Base-by-base conservation (phyloP, 768 basidiomycete species). In the Amanita subjunquillea region DNA sequence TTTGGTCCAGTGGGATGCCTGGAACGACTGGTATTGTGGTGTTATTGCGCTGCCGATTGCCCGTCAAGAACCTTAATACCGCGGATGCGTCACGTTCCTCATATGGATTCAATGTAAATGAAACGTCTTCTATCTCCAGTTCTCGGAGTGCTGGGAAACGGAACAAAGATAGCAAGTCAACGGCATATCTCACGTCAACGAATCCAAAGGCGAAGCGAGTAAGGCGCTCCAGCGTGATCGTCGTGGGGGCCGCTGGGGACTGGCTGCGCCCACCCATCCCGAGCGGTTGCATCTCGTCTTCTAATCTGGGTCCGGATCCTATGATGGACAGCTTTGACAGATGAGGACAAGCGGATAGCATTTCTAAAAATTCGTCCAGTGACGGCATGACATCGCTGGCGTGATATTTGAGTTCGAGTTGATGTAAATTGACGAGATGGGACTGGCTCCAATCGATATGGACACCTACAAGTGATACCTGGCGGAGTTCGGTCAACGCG, bases 341-440 rank as follows among this genome's bases (percentile, higher is more conserved):
- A 9, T 63, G 56, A 5, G 69, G 70, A 54, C 72, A 81, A 1
- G 63, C 65, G 6, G 60, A 30, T 20, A 80, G 61, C 36, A 82
- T 73, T 23, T 58, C 50, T 7, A 57, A 54, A 55, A 83, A 82
- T 49, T 79, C 70, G 0, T 62, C 56, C 44, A 78, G 57, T 4
- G 69, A 71, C 1, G 82, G 82, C 67, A 75, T 72, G n/a, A 83
- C 77, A 38, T 80, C 75, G 37, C 59, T 67, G 1, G 82, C 73
- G 15, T 80, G 78, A 56, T 78, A 83, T 56, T 72, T 78, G 58
- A 83, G 65, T 56, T 79, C 75, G 34, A 83, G 65, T 25, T 64
- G 67, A 17, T 66, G 65, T 13, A 83, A 72, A 53, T 71, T 69
- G 5, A 57, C 59, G 47, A 82, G 63, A 9, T 68, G 58, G 6